A percentile compares a stretch with the other conserved stretches of the same genome.
phyloP scores from a whole-genome alignment of 2,329 filamentous ascomycete genomes.

The Aciculosporium take region DNA sequence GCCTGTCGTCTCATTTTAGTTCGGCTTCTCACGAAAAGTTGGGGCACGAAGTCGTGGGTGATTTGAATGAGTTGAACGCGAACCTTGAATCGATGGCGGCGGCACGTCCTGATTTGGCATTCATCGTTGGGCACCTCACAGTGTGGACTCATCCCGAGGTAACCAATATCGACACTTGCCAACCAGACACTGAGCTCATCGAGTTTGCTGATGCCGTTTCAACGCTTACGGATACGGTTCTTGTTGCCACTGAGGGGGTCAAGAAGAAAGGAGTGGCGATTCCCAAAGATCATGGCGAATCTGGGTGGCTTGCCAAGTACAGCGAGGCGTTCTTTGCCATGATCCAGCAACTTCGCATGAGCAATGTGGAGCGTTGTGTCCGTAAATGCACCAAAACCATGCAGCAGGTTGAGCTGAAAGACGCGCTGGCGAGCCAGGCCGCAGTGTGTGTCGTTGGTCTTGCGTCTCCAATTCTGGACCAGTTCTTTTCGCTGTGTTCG shows the following conservation, averaged over 20 bases:
- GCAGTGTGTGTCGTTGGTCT: constrained; percentile 19
- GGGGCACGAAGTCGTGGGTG: constrained; percentile 20
- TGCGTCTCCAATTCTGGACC: constrained; percentile 52
- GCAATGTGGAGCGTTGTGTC: constrained; percentile 35
- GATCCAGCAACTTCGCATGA: constrained; percentile 44
- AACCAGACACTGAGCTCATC: constrained; percentile 15
- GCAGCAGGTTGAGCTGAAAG: constrained; percentile 17
- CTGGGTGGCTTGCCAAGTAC: constrained; percentile 24
- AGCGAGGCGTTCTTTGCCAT: constrained; percentile 37
- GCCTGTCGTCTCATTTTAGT: constrained; percentile 37
- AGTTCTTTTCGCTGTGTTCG: constrained; percentile 52
- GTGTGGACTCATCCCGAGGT: constrained; percentile 41
- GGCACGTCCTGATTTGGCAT: constrained; percentile 43
- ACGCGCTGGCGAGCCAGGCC: constrained; percentile 14
- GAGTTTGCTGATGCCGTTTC: constrained; percentile 45
- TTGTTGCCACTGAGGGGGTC: constrained; percentile 66
- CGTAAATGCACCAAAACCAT: constrained; percentile 23
- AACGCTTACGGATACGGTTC: constrained; percentile 55
- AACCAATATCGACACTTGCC: constrained; percentile 6
- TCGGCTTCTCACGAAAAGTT: constrained; percentile 23
- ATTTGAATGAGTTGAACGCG: constrained; percentile 22
- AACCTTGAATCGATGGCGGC: constrained; percentile 26
- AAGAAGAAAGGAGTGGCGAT: constrained; percentile 37
- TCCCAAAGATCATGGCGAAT: constrained; percentile 20
- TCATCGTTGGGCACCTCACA: constrained; percentile 50